These are phyloP conservation scores for Climacium dendroides DNA, from an alignment of 225 moss, liverwort and hornwort genomes.

Conservation along the genomic window DNA sequence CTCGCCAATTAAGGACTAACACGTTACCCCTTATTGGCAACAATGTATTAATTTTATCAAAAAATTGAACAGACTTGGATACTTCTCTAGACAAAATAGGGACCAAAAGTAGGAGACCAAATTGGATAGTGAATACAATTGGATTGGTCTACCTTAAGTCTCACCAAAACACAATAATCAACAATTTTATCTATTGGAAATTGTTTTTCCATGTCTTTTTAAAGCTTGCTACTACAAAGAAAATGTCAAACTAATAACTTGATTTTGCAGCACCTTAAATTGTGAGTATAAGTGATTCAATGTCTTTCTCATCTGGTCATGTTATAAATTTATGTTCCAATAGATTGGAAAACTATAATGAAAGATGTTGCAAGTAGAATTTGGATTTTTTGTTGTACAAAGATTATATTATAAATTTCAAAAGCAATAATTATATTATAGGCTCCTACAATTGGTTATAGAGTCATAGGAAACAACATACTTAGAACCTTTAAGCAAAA, in stretches of 20 bases:
- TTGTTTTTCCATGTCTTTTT: background rate
- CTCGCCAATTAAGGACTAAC: too few relatives aligned
- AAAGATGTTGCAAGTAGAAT: background rate
- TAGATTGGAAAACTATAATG: background rate
- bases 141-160: too few relatives aligned
- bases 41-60: too few relatives aligned
- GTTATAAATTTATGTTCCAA: background rate
- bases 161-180: fast-evolving
- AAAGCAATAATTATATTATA: background rate
- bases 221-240: fast-evolving
- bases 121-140: too few relatives aligned
- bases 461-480: background rate
- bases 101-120: too few relatives aligned
- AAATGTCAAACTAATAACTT: background rate
- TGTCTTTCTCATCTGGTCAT: background rate
- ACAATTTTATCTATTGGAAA: background rate
- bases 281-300: background rate
- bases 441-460: background rate
- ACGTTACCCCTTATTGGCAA: too few relatives aligned
- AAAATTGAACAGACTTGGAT: too few relatives aligned
- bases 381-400: background rate
- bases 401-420: background rate
- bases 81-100: too few relatives aligned
- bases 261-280: fast-evolving
- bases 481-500: background rate